Base-by-base conservation (phyloP, 306 rosid species). In the Pueraria montana region DNA sequence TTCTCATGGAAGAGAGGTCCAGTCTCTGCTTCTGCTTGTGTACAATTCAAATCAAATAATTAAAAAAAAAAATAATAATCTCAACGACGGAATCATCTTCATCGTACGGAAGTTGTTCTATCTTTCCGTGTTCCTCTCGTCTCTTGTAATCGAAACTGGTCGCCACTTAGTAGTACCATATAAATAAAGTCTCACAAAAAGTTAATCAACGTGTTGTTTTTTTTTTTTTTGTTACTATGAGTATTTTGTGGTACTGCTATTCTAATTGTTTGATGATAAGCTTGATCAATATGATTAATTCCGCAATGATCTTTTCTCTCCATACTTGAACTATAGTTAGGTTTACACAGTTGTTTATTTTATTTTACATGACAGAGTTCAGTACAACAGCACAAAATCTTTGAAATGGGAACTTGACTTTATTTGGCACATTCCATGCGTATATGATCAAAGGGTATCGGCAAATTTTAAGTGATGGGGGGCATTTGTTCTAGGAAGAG, bases 401-500 rank as follows among this genome's bases (percentile, higher is more conserved):
- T 67, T 84, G 86, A 74, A 67, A 80, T 74, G 66, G 62, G 71
- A 55, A 10, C 27, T 75, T 72, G 45, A 55, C 34, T 32, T 49
- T 74, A 8, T 56, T 69, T 74, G 62, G 80, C 55, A 48, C 73
- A 21, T 76, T 76, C 52, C 34, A 2, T 56, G 71, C 56, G 70
- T 49, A 34, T 17, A 20, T 65, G 74, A 82, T 53, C 23, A 13
- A 40, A 42, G 72, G 38, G 21, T 38, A 11, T 52, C 13, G 32
- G 18, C n/a, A 5, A 45, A 8, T 64, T n/a, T n/a, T 49, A 21
- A 72, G 84, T 71, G 30, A 91, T 92, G 96, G 96, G 96, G 74
- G 89, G 96, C 48, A 82, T 92, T 14, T 92, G 94, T 70, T 92
- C 96, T 8, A 87, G 94, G 76, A 92, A 92, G 90, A 87, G 94